Conservation (phyloP, 805 yeast genomes). For the Yamadazyma ubonensis region DNA sequence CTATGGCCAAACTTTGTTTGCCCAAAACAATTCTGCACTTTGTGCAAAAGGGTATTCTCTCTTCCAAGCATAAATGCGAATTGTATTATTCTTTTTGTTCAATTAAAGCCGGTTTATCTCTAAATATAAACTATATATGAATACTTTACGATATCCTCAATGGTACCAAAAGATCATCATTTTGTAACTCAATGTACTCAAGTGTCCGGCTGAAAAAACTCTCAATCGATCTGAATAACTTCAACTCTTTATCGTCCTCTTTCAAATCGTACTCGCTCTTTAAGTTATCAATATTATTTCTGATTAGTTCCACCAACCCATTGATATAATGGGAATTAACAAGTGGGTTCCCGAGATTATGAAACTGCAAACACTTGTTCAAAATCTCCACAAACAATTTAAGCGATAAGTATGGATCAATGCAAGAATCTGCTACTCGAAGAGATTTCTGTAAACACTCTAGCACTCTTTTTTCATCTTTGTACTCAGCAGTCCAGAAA, state of each 20-base stretch:
- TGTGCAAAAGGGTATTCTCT: slow-evolving; percentile 6
- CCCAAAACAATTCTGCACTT: too few species aligned
- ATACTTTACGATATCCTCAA: slow-evolving; percentile 44
- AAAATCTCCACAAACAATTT: slow-evolving; percentile 88
- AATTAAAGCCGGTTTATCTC: too few species aligned
- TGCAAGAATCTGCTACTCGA: slow-evolving; percentile 90
- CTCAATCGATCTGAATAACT: slow-evolving; percentile 28
- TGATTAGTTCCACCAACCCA: slow-evolving; percentile 81
- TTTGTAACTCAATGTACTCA: slow-evolving; percentile 66
- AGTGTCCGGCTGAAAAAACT: slow-evolving; percentile 63
- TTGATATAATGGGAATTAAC: slow-evolving; percentile 76
- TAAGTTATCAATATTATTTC: slow-evolving; percentile 56
- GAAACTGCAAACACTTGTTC: slow-evolving; percentile 80
- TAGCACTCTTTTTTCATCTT: slow-evolving; percentile 68
- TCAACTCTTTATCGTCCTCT: slow-evolving; percentile 23
- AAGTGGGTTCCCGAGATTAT: slow-evolving; percentile 72
- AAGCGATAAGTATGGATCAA: slow-evolving; percentile 71
- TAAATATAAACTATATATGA: neutral
- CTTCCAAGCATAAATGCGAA: slow-evolving; percentile 1
- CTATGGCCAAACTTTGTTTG: too few species aligned
- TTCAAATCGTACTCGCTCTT: slow-evolving; percentile 23
- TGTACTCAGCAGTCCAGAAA: slow-evolving; percentile 86
- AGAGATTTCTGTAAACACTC: slow-evolving; percentile 89
- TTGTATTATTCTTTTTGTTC: neutral
- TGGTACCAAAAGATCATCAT: slow-evolving; percentile 71